Percentiles rank a stretch among this genome's conserved stretches.
Evolutionary conservation across 108 stramenopile species (phyloP).

Genomic region (Aurantiochytrium sp.): DNA sequence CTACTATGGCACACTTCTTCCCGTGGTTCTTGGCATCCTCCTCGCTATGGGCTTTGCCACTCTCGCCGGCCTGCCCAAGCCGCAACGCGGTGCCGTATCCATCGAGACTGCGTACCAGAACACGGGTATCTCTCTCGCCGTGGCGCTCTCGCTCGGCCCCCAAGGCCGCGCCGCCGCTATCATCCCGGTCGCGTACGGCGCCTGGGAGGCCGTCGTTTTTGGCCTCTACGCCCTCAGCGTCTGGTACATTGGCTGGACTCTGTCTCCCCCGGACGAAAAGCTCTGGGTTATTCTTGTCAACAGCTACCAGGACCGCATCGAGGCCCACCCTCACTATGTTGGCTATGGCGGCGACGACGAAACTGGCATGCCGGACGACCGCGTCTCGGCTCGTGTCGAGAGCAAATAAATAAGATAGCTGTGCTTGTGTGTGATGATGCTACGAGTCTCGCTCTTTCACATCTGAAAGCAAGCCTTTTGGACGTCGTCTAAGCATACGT

Average conservation of each 20-base stretch:
- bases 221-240: not conserved
- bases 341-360: not conserved
- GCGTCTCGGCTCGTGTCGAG: no score
- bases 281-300: conserved; percentile 8
- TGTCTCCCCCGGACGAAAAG: not conserved
- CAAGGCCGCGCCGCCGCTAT: not conserved
- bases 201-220: not conserved
- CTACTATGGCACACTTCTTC: not conserved
- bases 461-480: no score
- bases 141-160: not conserved
- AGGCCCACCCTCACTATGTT: not conserved
- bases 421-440: no score
- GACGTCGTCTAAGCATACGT: no score
- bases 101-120: conserved; percentile 27
- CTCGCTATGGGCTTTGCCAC: not conserved
- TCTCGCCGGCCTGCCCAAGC: not conserved
- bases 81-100: not conserved
- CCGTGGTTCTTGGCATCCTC: not conserved
- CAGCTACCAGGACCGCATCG: not conserved
- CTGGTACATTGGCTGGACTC: conserved; percentile 28
- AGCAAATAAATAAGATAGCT: no score
- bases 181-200: conserved; percentile 20
- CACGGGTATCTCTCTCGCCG: conserved; percentile 13
- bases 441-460: no score
- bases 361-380: no score